These are phyloP conservation scores for Metarhizium rileyi DNA, from an alignment of 2,329 filamentous ascomycete species.

Conservation along the genomic window DNA sequence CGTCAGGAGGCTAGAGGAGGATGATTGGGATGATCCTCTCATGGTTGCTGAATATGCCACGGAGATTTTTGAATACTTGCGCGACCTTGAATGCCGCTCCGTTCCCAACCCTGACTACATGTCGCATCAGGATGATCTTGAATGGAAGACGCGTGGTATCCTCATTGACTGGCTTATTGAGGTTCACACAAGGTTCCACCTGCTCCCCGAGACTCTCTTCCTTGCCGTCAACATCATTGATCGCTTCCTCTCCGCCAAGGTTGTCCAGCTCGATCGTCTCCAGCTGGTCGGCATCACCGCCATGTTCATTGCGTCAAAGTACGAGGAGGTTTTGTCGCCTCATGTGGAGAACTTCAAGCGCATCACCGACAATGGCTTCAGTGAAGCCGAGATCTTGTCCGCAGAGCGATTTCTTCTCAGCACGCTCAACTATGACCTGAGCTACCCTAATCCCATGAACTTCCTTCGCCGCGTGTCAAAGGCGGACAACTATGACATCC, in stretches of 20 bases:
- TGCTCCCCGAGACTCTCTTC: constrained; percentile 93
- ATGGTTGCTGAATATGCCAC: constrained; percentile 98
- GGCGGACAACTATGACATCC: constrained; percentile 98
- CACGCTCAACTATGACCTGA: constrained; percentile 91
- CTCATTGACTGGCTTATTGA: constrained; percentile 97
- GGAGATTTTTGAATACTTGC: constrained; percentile 95
- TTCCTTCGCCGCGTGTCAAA: constrained; percentile 98
- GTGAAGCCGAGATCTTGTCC: constrained; percentile 86
- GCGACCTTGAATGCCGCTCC: constrained; percentile 68
- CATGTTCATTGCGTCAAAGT: constrained; percentile 99
- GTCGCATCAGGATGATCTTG: constrained; percentile 84
- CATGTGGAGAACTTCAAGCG: constrained; percentile 96
- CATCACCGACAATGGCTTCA: constrained; percentile 93
- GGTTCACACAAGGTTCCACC: constrained; percentile 92
- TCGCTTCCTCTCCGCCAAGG: constrained; percentile 89
- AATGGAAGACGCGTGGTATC: constrained; percentile 98
- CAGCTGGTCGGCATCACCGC: constrained; percentile 95
- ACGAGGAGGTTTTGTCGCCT: constrained; percentile 94
- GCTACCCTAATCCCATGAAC: constrained; percentile 99
- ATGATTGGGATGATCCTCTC: constrained; percentile 85
- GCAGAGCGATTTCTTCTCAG: constrained; percentile 92
- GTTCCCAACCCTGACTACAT: constrained; percentile 92
- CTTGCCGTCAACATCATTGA: constrained; percentile 97
- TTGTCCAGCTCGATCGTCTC: constrained; percentile 90
- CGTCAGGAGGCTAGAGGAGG: constrained; percentile 50